Conservation (phyloP, 202 grass and related monocot genomes). For the Carex sylvatica region DNA sequence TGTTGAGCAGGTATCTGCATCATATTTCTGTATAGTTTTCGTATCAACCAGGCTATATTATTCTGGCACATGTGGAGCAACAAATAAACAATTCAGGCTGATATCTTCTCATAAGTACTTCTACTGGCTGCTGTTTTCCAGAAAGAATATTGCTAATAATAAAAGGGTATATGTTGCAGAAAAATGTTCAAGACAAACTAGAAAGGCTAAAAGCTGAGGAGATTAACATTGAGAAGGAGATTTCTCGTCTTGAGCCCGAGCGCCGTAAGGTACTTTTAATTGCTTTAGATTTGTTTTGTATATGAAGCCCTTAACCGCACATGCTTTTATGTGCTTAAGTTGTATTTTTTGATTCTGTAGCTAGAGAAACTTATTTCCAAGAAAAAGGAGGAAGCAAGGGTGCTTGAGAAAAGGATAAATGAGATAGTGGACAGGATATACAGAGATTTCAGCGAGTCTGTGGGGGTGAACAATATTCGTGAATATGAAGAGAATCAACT, state of each 20-base stretch:
- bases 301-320: slow-evolving; percentile 11
- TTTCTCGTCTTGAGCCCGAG: slow-evolving; percentile 72
- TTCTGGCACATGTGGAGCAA: background rate
- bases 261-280: slow-evolving; percentile 51
- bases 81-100: slow-evolving; percentile 10
- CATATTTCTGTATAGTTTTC: background rate
- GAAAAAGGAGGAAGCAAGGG: slow-evolving; percentile 66
- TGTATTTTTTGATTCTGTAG: slow-evolving; percentile 47
- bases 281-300: slow-evolving; percentile 25
- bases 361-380: slow-evolving; percentile 55
- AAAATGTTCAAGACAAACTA: slow-evolving; percentile 73
- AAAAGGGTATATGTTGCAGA: slow-evolving; percentile 45
- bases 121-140: background rate
- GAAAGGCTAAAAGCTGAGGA: slow-evolving; percentile 66
- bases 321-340: slow-evolving; percentile 15
- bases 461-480: slow-evolving; percentile 93
- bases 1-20: slow-evolving; percentile 68
- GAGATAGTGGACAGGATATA: slow-evolving; percentile 88
- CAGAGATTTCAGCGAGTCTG: slow-evolving; percentile 87
- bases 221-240: slow-evolving; percentile 66
- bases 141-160: slow-evolving; percentile 18
- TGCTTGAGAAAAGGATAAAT: slow-evolving; percentile 96
- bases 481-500: slow-evolving; percentile 98
- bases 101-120: background rate
- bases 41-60: background rate